Evolutionary conservation across 169 alveolate species (phyloP).

Genomic region (Plasmodium gonderi): DNA sequence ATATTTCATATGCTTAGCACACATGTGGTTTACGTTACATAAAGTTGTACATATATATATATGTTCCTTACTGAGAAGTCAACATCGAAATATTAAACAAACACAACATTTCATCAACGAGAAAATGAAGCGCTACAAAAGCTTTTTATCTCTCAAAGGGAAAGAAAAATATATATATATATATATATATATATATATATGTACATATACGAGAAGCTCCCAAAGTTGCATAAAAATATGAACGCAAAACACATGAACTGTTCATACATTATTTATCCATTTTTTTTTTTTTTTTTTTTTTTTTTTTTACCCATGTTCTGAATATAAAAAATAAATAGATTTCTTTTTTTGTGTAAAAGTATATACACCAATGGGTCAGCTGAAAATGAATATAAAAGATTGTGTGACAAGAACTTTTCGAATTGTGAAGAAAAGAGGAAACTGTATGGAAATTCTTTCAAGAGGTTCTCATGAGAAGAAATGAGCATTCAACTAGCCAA

Average conservation of each 20-base stretch:
- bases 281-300: constrained; percentile 3
- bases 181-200: too few relatives aligned
- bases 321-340: background rate
- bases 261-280: background rate
- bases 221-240: background rate
- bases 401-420: constrained; percentile 20
- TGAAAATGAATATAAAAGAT: constrained; percentile 50
- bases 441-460: constrained; percentile 46
- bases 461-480: constrained; percentile 10
- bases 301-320: background rate
- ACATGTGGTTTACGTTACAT: too few relatives aligned
- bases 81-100: background rate
- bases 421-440: constrained; percentile 32
- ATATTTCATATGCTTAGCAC: too few relatives aligned
- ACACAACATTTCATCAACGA: background rate
- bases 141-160: too few relatives aligned
- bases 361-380: constrained; percentile 14
- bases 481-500: background rate
- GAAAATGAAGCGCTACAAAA: background rate
- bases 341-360: constrained; percentile 24
- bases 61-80: background rate
- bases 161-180: too few relatives aligned
- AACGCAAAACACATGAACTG: constrained; percentile 1
- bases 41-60: background rate
- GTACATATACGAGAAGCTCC: too few relatives aligned